A percentile compares a stretch with the other conserved stretches of the same genome.
phyloP scores from a whole-genome alignment of 2,329 filamentous ascomycete genomes.

The Corinectria fuckeliana region DNA sequence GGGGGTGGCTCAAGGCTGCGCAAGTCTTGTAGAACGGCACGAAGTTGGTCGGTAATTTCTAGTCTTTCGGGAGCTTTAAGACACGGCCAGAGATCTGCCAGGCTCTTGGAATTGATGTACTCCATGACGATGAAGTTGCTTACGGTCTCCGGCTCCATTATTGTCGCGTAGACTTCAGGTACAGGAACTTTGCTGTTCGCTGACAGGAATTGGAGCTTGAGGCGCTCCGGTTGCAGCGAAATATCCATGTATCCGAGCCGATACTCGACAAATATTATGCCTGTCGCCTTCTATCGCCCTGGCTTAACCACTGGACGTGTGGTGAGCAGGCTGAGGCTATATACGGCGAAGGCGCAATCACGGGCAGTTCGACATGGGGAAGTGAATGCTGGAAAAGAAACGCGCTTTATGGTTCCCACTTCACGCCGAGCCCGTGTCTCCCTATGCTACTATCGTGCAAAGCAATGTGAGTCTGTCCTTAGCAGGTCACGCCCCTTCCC shows the following conservation, averaged over 20 bases:
- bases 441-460: conserved; percentile 1
- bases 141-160: too few relatives aligned
- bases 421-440: not conserved
- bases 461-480: not conserved
- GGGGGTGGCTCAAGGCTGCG: too few relatives aligned
- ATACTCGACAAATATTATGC: not conserved
- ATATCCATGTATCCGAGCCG: not conserved
- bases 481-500: not conserved
- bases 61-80: too few relatives aligned
- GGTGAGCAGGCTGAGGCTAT: not conserved
- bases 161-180: too few relatives aligned
- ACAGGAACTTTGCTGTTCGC: too few relatives aligned
- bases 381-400: not conserved
- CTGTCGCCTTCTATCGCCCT: conserved; percentile 1
- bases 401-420: not conserved
- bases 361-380: not conserved
- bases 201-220: conserved; percentile 2
- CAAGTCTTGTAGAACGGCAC: too few relatives aligned
- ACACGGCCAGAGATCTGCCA: too few relatives aligned
- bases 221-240: not conserved
- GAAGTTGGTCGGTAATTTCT: too few relatives aligned
- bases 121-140: too few relatives aligned
- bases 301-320: conserved; percentile 8
- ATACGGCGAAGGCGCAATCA: not conserved
- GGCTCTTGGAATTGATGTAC: too few relatives aligned